Percentiles rank a stretch among this genome's conserved stretches.
phyloP scores from a whole-genome alignment of 345 rosid species.

The Eutrema japonicum region DNA sequence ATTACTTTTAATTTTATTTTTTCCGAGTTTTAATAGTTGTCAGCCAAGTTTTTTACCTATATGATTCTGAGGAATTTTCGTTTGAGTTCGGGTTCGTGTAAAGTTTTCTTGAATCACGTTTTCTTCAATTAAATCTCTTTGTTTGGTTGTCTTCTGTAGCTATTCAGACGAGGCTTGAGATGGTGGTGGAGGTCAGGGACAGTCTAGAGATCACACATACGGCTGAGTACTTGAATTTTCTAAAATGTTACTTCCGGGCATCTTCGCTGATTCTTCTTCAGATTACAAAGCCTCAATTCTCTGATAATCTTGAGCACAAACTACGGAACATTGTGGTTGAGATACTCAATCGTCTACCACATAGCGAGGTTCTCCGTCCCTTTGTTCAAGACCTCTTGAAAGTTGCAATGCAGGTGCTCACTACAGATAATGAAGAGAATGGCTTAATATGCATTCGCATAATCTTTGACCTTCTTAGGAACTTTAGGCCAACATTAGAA shows the following conservation, averaged over 20 bases:
- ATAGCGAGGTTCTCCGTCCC: conserved; percentile 97
- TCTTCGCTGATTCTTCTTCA: conserved; percentile 73
- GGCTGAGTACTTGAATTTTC: conserved; percentile 87
- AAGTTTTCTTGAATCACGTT: conserved; percentile 15
- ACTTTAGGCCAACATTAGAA: conserved; percentile 86
- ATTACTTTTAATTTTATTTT: conserved; percentile 7
- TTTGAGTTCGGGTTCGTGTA: not conserved
- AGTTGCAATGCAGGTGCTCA: conserved; percentile 97
- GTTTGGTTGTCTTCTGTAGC: conserved; percentile 51
- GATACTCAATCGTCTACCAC: conserved; percentile 91
- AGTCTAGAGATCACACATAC: conserved; percentile 96
- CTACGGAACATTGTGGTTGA: conserved; percentile 85
- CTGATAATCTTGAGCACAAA: conserved; percentile 87
- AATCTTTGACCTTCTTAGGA: conserved; percentile 88
- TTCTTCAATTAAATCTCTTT: not conserved
- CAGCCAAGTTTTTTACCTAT: not conserved
- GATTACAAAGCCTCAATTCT: conserved; percentile 83
- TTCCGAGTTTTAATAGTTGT: not conserved
- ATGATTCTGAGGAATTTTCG: conserved; percentile 2
- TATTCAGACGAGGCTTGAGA: conserved; percentile 72
- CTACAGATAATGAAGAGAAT: conserved; percentile 94
- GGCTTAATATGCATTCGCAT: conserved; percentile 92
- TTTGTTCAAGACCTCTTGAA: conserved; percentile 94
- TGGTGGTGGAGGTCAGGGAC: conserved; percentile 90
- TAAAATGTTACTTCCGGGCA: conserved; percentile 88